phyloP scores from a whole-genome alignment of 805 yeast species.

The Zygotorulaspora chibaensis region DNA sequence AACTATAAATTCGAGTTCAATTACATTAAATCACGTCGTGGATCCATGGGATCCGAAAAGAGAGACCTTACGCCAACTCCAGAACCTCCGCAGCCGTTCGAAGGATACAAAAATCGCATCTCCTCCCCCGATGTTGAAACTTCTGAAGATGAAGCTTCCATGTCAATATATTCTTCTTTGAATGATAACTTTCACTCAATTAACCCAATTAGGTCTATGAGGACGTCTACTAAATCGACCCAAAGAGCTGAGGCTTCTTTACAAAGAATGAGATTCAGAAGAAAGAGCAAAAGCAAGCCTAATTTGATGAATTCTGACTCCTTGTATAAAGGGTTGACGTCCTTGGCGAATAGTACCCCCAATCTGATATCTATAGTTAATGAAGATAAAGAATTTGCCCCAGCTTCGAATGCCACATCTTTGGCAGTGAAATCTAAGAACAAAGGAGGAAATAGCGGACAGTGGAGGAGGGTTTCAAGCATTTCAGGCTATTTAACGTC shows the following conservation, averaged over 20 bases:
- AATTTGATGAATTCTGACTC: constrained; percentile 31
- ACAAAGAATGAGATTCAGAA: constrained; percentile 54
- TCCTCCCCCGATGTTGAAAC: constrained; percentile 22
- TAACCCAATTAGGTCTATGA: constrained; percentile 34
- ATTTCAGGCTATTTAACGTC: constrained; percentile 14
- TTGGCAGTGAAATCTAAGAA: constrained; percentile 7
- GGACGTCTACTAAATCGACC: constrained; percentile 44
- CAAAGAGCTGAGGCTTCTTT: constrained; percentile 66
- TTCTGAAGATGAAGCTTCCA: constrained; percentile 60
- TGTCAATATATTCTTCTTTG: constrained; percentile 62
- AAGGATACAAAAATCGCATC: constrained; percentile 4
- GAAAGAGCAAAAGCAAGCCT: constrained; percentile 47
- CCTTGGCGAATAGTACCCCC: constrained; percentile 34
- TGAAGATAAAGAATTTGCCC: constrained; percentile 17
- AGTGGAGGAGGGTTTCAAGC: constrained; percentile 25
- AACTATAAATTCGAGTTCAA: constrained; percentile 35
- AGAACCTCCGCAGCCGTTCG: constrained; percentile 3
- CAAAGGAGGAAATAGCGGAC: constrained; percentile 8
- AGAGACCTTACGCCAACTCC: constrained; percentile 2
- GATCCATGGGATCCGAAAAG: constrained; percentile 5
- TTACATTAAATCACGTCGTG: constrained; percentile 17
- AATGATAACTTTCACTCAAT: constrained; percentile 35
- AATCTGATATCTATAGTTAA: constrained; percentile 27
- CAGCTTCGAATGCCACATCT: constrained; percentile 9
- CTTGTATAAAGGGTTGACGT: constrained; percentile 19